phyloP scores from a whole-genome alignment of 2,329 filamentous ascomycete genomes.

The Cladobotryum protrusum region DNA sequence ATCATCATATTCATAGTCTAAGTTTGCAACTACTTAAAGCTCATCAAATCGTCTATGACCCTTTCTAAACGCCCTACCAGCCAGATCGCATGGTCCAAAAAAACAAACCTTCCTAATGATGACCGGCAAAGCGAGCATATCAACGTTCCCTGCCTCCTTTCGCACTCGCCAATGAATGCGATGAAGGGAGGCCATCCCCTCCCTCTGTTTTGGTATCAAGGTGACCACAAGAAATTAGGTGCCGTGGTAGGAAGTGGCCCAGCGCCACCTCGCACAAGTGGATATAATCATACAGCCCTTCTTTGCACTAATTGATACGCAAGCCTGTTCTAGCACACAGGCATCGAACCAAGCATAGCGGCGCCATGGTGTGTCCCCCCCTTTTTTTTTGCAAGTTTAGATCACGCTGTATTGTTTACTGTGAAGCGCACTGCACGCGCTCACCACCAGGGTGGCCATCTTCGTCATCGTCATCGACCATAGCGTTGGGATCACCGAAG shows the following conservation, averaged over 20 bases:
- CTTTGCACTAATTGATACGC: constrained; percentile 14
- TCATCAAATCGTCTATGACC: constrained; percentile 35
- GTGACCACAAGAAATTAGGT: constrained; percentile 13
- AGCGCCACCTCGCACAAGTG: constrained; percentile 3
- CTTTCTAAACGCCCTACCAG: constrained; percentile 31
- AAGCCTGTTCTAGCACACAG: constrained; percentile 1
- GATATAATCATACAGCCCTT: constrained; percentile 12
- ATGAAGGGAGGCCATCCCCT: neutral
- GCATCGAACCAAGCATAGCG: neutral
- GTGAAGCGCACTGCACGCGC: constrained; percentile 80
- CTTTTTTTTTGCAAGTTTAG: neutral
- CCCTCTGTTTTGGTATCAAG: constrained; percentile 13
- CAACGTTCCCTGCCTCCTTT: constrained; percentile 1
- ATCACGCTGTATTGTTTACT: constrained; percentile 48
- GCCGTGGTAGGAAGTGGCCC: constrained; percentile 8
- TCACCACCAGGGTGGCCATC: constrained; percentile 69
- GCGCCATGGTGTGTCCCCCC: neutral
- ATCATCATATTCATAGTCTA: constrained; percentile 18
- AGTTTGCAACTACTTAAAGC: constrained; percentile 21
- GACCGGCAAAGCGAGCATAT: constrained; percentile 10
- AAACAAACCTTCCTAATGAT: constrained; percentile 12
- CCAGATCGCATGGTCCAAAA: constrained; percentile 27
- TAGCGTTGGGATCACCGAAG: constrained; percentile 53
- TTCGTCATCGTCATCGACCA: constrained; percentile 71
- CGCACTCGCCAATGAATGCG: constrained; percentile 5